These are phyloP conservation scores for Xylaria sp. DNA, from an alignment of 495 filamentous ascomycete species.

Conservation along the genomic window DNA sequence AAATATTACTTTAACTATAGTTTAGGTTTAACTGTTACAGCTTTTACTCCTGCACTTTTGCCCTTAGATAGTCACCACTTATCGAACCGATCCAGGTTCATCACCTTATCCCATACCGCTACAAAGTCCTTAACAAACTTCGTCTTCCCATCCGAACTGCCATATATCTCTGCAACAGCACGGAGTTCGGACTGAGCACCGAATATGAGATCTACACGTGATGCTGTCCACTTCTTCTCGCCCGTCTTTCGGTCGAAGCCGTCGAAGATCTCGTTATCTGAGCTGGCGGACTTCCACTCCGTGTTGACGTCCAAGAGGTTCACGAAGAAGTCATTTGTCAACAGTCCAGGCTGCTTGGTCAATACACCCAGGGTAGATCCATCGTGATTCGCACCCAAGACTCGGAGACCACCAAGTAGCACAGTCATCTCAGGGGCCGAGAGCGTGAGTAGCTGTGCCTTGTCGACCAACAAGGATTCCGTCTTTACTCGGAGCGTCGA, in stretches of 20 bases:
- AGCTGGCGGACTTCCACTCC: conserved; percentile 62
- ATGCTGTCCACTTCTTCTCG: conserved; percentile 69
- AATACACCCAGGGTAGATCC: conserved; percentile 67
- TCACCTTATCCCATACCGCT: conserved; percentile 72
- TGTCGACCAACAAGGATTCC: conserved; percentile 73
- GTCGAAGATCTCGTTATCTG: conserved; percentile 62
- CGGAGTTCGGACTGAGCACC: conserved; percentile 75
- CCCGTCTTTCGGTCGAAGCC: conserved; percentile 72
- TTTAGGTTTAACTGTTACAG: not conserved
- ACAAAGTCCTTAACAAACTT: conserved; percentile 76
- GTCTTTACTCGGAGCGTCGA: conserved; percentile 62
- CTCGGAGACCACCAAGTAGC: conserved; percentile 71
- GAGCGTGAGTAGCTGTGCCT: conserved; percentile 69
- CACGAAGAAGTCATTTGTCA: conserved; percentile 79
- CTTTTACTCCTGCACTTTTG: not conserved
- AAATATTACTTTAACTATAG: not conserved
- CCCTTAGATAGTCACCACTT: conserved; percentile 1
- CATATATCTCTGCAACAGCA: conserved; percentile 72
- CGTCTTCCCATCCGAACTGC: conserved; percentile 36
- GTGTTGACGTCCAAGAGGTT: conserved; percentile 73
- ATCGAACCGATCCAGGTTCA: conserved; percentile 74
- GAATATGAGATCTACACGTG: conserved; percentile 72
- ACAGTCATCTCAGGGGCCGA: conserved; percentile 71
- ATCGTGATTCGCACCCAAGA: conserved; percentile 70
- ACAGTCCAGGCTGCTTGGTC: conserved; percentile 66